Evolutionary conservation across 495 filamentous ascomycete species (phyloP).

Genomic region (Penicillium ucsense): DNA sequence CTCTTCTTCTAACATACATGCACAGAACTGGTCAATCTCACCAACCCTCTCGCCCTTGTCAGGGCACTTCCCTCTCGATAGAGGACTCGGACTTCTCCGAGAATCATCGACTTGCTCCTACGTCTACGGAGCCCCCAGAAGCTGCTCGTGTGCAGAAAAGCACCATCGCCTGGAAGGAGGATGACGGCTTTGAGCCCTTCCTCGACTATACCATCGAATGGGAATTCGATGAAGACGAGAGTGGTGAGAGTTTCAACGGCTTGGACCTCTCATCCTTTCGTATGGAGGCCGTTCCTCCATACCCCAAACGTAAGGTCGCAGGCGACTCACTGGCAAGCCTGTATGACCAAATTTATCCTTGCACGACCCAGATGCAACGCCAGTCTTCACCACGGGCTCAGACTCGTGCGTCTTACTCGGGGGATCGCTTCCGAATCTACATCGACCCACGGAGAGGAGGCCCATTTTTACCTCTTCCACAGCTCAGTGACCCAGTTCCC

Average conservation of each 20-base stretch:
- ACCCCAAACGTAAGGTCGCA: not conserved
- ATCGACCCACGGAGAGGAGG: not conserved
- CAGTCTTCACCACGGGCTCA: not conserved
- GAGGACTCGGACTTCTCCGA: not conserved
- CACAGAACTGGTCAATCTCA: constrained; percentile 4
- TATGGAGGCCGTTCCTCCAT: constrained; percentile 4
- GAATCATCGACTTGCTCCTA: not conserved
- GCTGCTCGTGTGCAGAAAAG: not conserved
- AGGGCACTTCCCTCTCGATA: no score
- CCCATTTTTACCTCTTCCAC: not conserved
- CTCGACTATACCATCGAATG: not conserved
- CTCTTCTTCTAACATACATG: not conserved
- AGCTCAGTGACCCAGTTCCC: not conserved
- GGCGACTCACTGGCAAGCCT: constrained; percentile 1
- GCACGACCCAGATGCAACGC: not conserved
- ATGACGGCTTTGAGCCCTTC: not conserved
- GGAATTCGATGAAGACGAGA: not conserved
- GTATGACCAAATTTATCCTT: not conserved
- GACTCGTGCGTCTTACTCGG: not conserved
- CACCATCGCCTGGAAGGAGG: not conserved
- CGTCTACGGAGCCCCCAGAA: not conserved
- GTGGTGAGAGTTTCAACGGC: not conserved
- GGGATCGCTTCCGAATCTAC: not conserved
- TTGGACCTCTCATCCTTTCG: not conserved
- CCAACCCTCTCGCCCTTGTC: not conserved